Conservation (phyloP, 805 yeast genomes). For the Saccharomycopsis sp. region DNA sequence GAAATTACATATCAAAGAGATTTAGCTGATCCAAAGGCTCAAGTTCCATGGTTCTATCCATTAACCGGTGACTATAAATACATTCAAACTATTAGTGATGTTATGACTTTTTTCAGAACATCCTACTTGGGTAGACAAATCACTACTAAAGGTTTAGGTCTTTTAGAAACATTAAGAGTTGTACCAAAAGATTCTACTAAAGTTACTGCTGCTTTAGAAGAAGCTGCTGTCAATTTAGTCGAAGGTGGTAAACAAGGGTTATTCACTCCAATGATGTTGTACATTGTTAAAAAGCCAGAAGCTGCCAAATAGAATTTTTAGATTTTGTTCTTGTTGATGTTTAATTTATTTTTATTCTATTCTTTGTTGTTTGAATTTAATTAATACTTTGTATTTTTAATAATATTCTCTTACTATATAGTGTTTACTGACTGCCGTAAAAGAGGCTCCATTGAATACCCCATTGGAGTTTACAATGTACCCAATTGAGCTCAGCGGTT, state of each 20-base stretch:
- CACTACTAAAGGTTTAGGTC: slow-evolving; percentile 70
- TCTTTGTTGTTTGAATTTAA: neutral
- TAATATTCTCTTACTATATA: too few species aligned
- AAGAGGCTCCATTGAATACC: too few species aligned
- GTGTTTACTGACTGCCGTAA: too few species aligned
- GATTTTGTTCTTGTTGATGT: neutral
- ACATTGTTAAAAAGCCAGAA: slow-evolving; percentile 72
- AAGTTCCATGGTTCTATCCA: slow-evolving; percentile 96
- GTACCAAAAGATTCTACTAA: slow-evolving; percentile 90
- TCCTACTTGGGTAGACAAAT: slow-evolving; percentile 75
- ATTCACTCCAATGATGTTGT: slow-evolving; percentile 97
- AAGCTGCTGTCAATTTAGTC: slow-evolving; percentile 92
- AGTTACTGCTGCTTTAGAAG: slow-evolving; percentile 89
- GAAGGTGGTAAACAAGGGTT: slow-evolving; percentile 84
- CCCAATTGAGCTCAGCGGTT: too few species aligned
- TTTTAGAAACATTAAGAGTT: slow-evolving; percentile 74
- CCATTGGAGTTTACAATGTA: too few species aligned
- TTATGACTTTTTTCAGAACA: slow-evolving; percentile 81
- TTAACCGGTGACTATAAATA: slow-evolving; percentile 89
- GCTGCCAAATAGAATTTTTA: neutral
- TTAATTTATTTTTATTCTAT: neutral
- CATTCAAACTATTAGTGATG: slow-evolving; percentile 67
- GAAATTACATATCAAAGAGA: slow-evolving; percentile 67
- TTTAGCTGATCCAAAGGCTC: slow-evolving; percentile 73
- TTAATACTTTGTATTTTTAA: neutral